Evolutionary conservation across 2,329 filamentous ascomycete genomes (phyloP).

Genomic region (Sclerotinia nivalis): DNA sequence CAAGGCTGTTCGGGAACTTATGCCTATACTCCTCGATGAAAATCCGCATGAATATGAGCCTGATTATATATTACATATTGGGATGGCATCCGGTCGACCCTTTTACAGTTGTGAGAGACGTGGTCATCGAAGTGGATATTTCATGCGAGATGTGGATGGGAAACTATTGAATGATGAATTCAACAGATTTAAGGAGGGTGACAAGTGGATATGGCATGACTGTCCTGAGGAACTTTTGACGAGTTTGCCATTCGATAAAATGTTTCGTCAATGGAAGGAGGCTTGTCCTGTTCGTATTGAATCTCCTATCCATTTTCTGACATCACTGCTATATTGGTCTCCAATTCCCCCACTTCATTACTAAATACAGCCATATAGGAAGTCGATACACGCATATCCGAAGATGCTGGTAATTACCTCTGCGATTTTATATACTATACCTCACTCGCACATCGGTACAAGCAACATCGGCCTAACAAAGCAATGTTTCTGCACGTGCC

Average conservation of each 20-base stretch:
- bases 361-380: background rate
- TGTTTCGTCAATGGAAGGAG: conserved; percentile 56
- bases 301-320: background rate
- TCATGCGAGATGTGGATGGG: conserved; percentile 68
- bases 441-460: conserved; percentile 60
- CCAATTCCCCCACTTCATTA: accelerated
- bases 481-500: conserved; percentile 76
- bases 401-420: conserved; percentile 70
- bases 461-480: conserved; percentile 49
- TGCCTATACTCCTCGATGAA: conserved; percentile 57
- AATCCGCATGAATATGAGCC: conserved; percentile 40
- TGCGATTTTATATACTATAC: conserved; percentile 80
- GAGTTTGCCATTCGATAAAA: conserved; percentile 58
- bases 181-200: conserved; percentile 43
- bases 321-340: conserved; percentile 38
- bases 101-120: conserved; percentile 72
- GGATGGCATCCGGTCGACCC: conserved; percentile 66
- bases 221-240: conserved; percentile 57
- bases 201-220: conserved; percentile 55
- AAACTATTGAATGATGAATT: conserved; percentile 53
- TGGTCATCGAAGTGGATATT: conserved; percentile 72
- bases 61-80: conserved; percentile 75
- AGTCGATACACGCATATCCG: conserved; percentile 57
- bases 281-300: conserved; percentile 49
- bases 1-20: conserved; percentile 59